Percentiles rank a stretch among this genome's conserved stretches.
Conservation (phyloP, 2,329 filamentous ascomycete species). For the Ascochyta rabiei region DNA sequence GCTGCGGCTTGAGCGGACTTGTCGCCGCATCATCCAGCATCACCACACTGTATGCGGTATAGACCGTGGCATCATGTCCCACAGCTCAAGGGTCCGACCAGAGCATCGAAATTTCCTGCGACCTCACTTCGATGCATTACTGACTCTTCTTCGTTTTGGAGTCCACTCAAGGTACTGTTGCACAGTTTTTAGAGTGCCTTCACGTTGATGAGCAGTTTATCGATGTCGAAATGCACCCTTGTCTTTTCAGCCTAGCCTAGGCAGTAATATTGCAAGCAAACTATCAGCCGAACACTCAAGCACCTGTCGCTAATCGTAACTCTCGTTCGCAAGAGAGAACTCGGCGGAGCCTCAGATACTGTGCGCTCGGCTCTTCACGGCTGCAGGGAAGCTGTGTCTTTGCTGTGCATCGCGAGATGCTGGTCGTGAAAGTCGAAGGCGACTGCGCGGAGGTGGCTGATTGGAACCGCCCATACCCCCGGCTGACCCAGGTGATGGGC, state of each 20-base stretch:
- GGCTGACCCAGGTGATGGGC: conserved; percentile 13
- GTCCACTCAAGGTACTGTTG: no score
- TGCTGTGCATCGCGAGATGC: conserved; percentile 21
- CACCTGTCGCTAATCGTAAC: background rate
- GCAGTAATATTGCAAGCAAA: no score
- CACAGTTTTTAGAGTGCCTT: no score
- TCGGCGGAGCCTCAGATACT: conserved; percentile 4
- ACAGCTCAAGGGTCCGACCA: no score
- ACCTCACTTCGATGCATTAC: no score
- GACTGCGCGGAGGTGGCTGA: conserved; percentile 25
- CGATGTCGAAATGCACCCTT: no score
- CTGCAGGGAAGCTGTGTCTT: conserved; percentile 20
- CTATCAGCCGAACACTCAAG: conserved; percentile 5
- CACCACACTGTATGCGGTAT: background rate
- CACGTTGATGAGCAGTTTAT: no score
- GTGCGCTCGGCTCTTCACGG: background rate
- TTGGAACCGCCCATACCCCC: conserved; percentile 26
- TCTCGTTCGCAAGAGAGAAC: background rate
- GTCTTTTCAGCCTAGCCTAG: no score
- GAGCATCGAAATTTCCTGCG: no score
- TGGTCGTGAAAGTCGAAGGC: conserved; percentile 25
- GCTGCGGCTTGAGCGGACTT: background rate
- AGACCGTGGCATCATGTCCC: background rate
- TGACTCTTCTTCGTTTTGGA: no score
- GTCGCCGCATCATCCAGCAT: background rate